Base-by-base conservation (phyloP, 108 stramenopile genomes). In the Pseudonitzschia delicatissima region DNA sequence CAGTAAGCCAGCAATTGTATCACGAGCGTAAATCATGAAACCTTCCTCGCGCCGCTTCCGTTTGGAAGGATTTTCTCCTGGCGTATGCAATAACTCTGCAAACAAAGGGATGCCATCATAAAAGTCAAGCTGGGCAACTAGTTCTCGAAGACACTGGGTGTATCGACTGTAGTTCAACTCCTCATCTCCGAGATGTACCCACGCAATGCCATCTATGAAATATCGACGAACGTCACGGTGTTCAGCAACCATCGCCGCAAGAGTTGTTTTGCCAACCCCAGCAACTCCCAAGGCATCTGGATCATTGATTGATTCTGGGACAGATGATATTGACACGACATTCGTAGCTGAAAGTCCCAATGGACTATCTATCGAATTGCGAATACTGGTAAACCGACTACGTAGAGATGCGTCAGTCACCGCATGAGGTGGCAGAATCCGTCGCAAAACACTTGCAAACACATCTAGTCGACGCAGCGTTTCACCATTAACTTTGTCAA, bases 201-300 rank as follows among this genome's bases (percentile, higher is more conserved):
- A 90, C 13, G 78, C 82, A 40, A 90, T 73, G 2, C 86, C 89
- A 58, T 82, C 79, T 33, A 59, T 61, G 69, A 84, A 90, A 42
- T 73, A 82, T 21, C 77, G 44, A 6, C 84, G 57, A 9, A 87
- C 81, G 64, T 90, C 89, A 3, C 71, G 71, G 53, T 82, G 84
- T 52, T 59, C 36, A 23, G 84, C 82, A 17, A 84, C 82, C 77
- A 90, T 77, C 26, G 86, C 89, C 44, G 89, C 89, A 35, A 90
- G 45, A 32, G 86, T 90, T 18, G 84, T 79, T 66, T 90, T 90
- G 0, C 89, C 89, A 29, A 80, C 77, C 25, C 85, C 85, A n/a
- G 68, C 81, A 12, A 84, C 70, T 28, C 83, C 83, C 31, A 80
- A 45, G 7, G 67, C 69, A 40, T 75, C 70, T 12, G 74, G 70